Evolutionary conservation across 768 basidiomycete genomes (phyloP), one percentile per base, ranked within the genome.

Genomic region (Floccularia luteovirens): DNA sequence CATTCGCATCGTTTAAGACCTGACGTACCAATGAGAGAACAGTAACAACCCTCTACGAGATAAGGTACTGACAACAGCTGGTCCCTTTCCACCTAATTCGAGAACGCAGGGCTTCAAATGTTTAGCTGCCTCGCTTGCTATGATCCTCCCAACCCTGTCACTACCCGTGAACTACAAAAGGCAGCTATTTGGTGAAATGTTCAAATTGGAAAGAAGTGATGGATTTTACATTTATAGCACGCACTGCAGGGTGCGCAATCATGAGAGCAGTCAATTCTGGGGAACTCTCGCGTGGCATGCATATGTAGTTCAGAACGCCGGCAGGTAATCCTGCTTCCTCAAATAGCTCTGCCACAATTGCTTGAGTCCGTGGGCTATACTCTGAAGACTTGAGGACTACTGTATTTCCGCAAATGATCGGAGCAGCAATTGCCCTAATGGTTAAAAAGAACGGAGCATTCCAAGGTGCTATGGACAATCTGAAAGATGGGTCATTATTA

Each of bases 301-400:
- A 66, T 12, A 82, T 48, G 48, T 68, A 70, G 47, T 82, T 79
- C 4, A 82, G 48, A 5, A 77, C 78, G 4, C 78, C 79, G 12
- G 59, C 53, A 3, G 81, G 81, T 1, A 85, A 54, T 1, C 81
- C 79, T 0, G 79, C 80, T 45, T 77, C 72, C 11, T 70, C 58
- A 16, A 79, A 62, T 1, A 72, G 47, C 41, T 76, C 72, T 0
- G 59, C 58, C 8, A 72, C 59, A 5, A 76, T 53, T 5, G 60
- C 56, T 39, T 75, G 74, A 16, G 60, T 65, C 12, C 67, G 57
- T 0, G 77, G 75, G 38, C 65, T 70, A 31, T 58, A 55, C 45
- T 77, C 77, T 0, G 75, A 75, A 10, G 66, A 63, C 43, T 74
- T 75, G 31, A 78, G 49, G 2, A 79, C 63, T 4, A 74, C 67